Evolutionary conservation across 2,329 filamentous ascomycete genomes (phyloP), one percentile per base, ranked within the genome.

Genomic region (Trichoderma atroviride): DNA sequence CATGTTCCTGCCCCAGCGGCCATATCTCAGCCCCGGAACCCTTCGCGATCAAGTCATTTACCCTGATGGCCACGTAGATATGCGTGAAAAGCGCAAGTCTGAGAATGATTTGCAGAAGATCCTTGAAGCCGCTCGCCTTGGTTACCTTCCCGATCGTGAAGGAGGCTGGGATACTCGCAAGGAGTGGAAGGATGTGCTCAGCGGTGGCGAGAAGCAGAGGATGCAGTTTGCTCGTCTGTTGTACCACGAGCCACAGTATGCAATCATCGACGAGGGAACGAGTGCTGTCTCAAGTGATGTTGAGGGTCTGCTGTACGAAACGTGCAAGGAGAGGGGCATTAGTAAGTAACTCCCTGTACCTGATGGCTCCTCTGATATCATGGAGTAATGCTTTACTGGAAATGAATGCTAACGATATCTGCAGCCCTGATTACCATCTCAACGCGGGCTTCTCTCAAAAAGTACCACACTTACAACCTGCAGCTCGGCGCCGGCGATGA

Each of bases 121-220:
- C 3, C 86, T 99, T 4, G 92, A 97, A 69, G 91, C 92, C 63
- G 94, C 94, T 0, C 89, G 89, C 69, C 85, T 99, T 0, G 95
- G 94, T 4, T 98, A 99, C 79, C 86, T 99, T 0, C 92, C 93
- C 1, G 89, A 94, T 60, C 89, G 96, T 19, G 96, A 99, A 83
- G 96, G 96, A 50, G 96, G 96, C 16, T 98, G 94, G 94, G 93
- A 99, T 77, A 96, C 93, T 5, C 88, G 93, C 69, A 98, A 99
- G 81, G 94, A 97, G 78, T 99, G 96, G 96, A 97, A 98, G 81
- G 95, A 98, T 74, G 93, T 99, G 5, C 85, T 99, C n/a, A 95
- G 91, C 73, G 96, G 96, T 50, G 96, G 96, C 14, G 96, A 99
- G 85, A 99, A 99, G 83, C 96, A 99, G 82, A 86, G 96, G 27